These are phyloP conservation scores for Vigna unguiculata DNA, from an alignment of 306 rosid species.

Conservation along the genomic window DNA sequence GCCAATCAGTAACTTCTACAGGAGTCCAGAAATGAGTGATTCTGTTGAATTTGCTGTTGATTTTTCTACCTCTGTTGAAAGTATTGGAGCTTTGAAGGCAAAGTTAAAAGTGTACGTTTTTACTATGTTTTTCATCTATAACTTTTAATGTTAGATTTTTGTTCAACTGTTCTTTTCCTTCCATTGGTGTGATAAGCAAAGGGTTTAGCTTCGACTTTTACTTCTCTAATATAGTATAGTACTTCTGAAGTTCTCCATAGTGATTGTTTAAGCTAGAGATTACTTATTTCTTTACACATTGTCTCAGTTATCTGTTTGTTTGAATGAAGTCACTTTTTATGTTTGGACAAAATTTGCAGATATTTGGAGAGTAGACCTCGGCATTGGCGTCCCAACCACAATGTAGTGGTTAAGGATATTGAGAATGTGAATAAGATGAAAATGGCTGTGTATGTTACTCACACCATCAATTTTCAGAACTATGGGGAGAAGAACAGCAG, in stretches of 20 bases:
- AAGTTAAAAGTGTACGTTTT: conserved; percentile 65
- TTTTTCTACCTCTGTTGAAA: conserved; percentile 76
- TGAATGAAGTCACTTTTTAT: background rate
- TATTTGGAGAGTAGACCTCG: conserved; percentile 79
- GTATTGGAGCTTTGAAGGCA: conserved; percentile 66
- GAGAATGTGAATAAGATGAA: conserved; percentile 76
- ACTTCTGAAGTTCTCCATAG: background rate
- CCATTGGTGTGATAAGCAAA: conserved; percentile 4
- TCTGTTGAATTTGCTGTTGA: conserved; percentile 71
- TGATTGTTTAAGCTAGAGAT: background rate
- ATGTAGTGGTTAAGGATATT: conserved; percentile 68
- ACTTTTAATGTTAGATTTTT: background rate
- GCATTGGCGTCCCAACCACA: conserved; percentile 75
- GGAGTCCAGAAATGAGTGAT: conserved; percentile 91
- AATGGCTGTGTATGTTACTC: conserved; percentile 61
- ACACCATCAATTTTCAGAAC: conserved; percentile 91
- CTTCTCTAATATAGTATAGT: background rate
- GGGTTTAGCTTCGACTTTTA: background rate
- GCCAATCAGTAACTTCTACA: conserved; percentile 83
- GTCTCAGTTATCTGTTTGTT: background rate
- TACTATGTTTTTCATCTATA: conserved; percentile 14
- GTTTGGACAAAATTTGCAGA: conserved; percentile 50
- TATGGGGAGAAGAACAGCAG: conserved; percentile 63
- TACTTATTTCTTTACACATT: conserved; percentile 11
- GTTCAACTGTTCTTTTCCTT: background rate